Evolutionary conservation across 176 grass and related monocot species (phyloP), one percentile per base, ranked within the genome.

Genomic region (Urochloa ruziziensis): DNA sequence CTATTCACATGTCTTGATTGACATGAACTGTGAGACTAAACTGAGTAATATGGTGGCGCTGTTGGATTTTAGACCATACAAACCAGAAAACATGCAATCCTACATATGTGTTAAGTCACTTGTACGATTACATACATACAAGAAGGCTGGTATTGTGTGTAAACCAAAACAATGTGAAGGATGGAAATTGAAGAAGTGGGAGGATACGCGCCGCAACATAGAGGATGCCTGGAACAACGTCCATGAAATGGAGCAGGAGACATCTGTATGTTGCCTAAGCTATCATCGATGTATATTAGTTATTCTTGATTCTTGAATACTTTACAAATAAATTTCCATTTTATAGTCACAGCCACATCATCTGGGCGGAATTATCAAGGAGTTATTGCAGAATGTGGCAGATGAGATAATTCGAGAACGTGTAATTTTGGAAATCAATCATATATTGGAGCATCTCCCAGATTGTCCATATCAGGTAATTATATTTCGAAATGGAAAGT

Each of bases 141-240:
- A 19, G 9, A 81, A 59, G 37, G 79, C 62, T n/a, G 36, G 27
- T 40, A 12, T 68, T 17, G 85, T 87, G 6, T 49, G 6, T 67
- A 76, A 10, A 21, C 60, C 61, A 57, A 86, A 35, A 21, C 36
- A 8, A 25, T 16, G 10, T 21, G 48, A 48, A 7, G 68, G 34
- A 2, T 80, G 85, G 85, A 27, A 80, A 66, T 74, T 65, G 47
- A 74, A 62, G n/a, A 78, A 80, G 19, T 86, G 84, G 64, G 6
- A n/a, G n/a, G n/a, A n/a, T n/a, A n/a, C n/a, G n/a, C n/a, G n/a
- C n/a, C n/a, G n/a, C n/a, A n/a, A n/a, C n/a, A n/a, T n/a, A n/a
- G n/a, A n/a, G n/a, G n/a, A n/a, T n/a, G n/a, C n/a, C n/a, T n/a
- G n/a, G n/a, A n/a, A n/a, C n/a, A n/a, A n/a, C n/a, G n/a, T n/a